Evolutionary conservation across 805 yeast species (phyloP).

Genomic region (Clavispora vitiphila): DNA sequence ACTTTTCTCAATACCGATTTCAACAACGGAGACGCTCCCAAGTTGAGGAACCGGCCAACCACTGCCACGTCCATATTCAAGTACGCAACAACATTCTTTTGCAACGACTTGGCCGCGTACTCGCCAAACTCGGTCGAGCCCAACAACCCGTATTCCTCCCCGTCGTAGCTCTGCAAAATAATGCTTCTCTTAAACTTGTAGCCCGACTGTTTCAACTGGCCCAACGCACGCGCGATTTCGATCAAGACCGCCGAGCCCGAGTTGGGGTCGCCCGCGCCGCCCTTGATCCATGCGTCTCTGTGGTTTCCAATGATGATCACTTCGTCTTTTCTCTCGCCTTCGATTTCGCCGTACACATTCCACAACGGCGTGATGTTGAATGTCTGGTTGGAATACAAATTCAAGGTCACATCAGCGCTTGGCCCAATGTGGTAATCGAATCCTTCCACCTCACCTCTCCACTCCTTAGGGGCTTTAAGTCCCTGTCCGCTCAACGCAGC

Average conservation of each 20-base stretch:
- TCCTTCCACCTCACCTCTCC: constrained; percentile 30
- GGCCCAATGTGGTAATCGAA: constrained; percentile 55
- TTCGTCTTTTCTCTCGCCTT: constrained; percentile 49
- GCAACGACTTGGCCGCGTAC: constrained; percentile 42
- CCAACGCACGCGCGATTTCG: constrained; percentile 59
- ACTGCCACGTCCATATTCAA: constrained; percentile 64
- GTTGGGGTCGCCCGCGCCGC: constrained; percentile 79
- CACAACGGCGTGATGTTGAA: constrained; percentile 57
- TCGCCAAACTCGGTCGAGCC: constrained; percentile 82
- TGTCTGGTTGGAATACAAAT: constrained; percentile 56
- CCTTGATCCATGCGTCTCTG: constrained; percentile 76
- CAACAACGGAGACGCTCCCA: constrained; percentile 56
- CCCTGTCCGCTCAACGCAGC: constrained; percentile 57
- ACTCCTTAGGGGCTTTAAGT: constrained; percentile 37
- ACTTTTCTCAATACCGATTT: constrained; percentile 38
- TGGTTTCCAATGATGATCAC: constrained; percentile 69
- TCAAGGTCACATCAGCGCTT: constrained; percentile 34
- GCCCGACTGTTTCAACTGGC: constrained; percentile 47
- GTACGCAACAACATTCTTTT: constrained; percentile 56
- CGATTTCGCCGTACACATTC: constrained; percentile 58
- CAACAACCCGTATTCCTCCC: constrained; percentile 64
- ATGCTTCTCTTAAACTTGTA: constrained; percentile 76
- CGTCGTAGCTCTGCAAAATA: constrained; percentile 75
- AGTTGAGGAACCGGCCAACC: constrained; percentile 44
- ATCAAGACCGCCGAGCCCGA: constrained; percentile 63